Base-by-base conservation (phyloP, 306 rosid species). In the Psophocarpus tetragonolobus region DNA sequence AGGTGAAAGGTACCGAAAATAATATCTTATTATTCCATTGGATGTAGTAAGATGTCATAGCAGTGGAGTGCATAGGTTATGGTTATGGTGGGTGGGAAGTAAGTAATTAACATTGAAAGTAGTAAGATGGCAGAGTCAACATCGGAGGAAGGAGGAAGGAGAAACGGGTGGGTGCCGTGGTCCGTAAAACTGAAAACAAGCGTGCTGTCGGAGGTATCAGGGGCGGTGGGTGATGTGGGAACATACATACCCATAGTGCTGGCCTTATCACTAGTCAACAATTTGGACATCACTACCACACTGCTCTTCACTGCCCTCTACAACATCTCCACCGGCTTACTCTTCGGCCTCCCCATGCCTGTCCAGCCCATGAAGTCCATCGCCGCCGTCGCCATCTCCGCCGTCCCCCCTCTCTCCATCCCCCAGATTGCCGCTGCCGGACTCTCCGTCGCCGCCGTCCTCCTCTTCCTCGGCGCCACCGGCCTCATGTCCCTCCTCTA, bases 341-440 rank as follows among this genome's bases (percentile, higher is more conserved):
- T 92, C 84, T 92, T 92, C 73, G 96, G 96, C 38, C 85, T 92
- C 30, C 97, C 96, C 8, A 92, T 92, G 97, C 96, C 96, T 0
- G 97, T 90, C n/a, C 97, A 92, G 66, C 96, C 97, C 35, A 92
- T 92, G 97, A 92, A 92, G 53, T 92, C 97, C 76, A 92, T 92
- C 74, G 96, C 97, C 57, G 88, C 97, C 32, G 97, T 92, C 14
- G 97, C 97, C 27, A 87, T 92, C 48, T 79, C 97, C 1, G 89
- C 89, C 13, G 54, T 88, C 0, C 87, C 97, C 5, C 92, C 88
- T 3, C 93, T 92, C 82, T 83, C 96, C 8, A 69, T 87, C 23
- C 87, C 96, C 13, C 97, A 92, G 35, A 89, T 92, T 48, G 71
- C 96, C 38, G 90, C 97, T 44, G 97, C 93, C 1, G 96, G 97